These are phyloP conservation scores for Lecanoromycetidae sp. DNA, from an alignment of 2,329 filamentous ascomycete species.

Conservation along the genomic window DNA sequence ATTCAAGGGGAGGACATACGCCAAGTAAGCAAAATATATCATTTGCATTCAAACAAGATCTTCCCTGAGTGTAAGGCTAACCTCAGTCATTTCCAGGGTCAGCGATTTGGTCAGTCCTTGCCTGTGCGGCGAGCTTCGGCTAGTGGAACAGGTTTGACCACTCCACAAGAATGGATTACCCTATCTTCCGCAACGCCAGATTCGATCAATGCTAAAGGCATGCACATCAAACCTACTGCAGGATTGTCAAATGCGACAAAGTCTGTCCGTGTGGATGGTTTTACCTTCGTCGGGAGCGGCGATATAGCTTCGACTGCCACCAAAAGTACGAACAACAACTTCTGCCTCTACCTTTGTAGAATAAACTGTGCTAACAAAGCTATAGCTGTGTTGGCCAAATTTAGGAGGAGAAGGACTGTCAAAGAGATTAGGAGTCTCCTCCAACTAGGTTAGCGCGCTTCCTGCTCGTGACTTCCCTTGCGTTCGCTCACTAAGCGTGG, in stretches of 20 bases:
- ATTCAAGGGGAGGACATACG: constrained; percentile 1
- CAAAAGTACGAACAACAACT: constrained; percentile 10
- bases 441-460: neutral
- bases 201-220: constrained; percentile 10
- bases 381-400: constrained; percentile 16
- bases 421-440: constrained; percentile 16
- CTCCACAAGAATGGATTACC: constrained; percentile 13
- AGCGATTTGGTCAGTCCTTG: constrained; percentile 1
- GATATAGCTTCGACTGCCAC: constrained; percentile 12
- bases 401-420: constrained; percentile 14
- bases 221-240: constrained; percentile 15
- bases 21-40: neutral
- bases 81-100: neutral
- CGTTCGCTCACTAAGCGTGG: constrained; percentile 2
- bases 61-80: neutral
- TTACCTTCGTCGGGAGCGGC: constrained; percentile 17
- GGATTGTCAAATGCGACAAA: constrained; percentile 15
- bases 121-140: constrained; percentile 6
- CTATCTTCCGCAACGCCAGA: constrained; percentile 13
- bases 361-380: neutral
- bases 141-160: neutral
- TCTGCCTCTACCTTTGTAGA: neutral
- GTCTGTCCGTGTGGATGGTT: constrained; percentile 15
- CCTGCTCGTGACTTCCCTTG: too few relatives aligned
- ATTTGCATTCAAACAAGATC: too few relatives aligned